phyloP scores from a whole-genome alignment of 2,329 filamentous ascomycete genomes.

The Nemania abortiva region DNA sequence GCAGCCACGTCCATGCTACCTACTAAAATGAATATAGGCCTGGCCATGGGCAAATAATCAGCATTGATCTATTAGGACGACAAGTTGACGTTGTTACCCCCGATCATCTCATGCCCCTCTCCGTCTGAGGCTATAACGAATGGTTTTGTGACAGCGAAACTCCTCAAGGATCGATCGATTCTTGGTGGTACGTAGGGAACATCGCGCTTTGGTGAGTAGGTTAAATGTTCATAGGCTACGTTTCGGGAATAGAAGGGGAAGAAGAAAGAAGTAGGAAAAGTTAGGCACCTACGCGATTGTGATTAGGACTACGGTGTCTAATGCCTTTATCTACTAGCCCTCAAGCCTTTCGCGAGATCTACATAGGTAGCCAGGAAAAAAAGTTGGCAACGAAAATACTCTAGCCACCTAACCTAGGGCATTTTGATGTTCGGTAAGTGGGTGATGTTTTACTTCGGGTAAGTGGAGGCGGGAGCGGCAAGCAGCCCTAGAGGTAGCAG shows the following conservation, averaged over 20 bases:
- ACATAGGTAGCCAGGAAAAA: neutral
- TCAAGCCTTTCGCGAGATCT: neutral
- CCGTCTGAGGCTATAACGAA: neutral
- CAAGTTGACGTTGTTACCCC: neutral
- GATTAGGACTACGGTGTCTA: neutral
- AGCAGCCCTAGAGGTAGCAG: neutral
- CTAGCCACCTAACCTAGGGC: too few relatives aligned
- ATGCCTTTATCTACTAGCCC: neutral
- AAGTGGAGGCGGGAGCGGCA: too few relatives aligned
- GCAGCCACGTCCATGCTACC: slow-evolving; percentile 4
- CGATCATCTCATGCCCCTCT: neutral
- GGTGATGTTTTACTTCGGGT: too few relatives aligned
- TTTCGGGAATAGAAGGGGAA: neutral
- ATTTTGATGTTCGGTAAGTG: too few relatives aligned
- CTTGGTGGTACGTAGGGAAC: neutral
- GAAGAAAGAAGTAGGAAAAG: neutral
- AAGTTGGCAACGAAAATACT: neutral
- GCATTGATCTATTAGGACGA: slow-evolving; percentile 4
- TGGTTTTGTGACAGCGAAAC: neutral
- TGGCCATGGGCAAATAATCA: slow-evolving; percentile 1
- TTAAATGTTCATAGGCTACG: neutral
- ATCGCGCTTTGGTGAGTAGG: neutral
- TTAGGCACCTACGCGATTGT: neutral
- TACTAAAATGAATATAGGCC: slow-evolving; percentile 10
- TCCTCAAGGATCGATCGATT: neutral